phyloP scores from a whole-genome alignment of 768 basidiomycete genomes.

The Lepiota venenata region DNA sequence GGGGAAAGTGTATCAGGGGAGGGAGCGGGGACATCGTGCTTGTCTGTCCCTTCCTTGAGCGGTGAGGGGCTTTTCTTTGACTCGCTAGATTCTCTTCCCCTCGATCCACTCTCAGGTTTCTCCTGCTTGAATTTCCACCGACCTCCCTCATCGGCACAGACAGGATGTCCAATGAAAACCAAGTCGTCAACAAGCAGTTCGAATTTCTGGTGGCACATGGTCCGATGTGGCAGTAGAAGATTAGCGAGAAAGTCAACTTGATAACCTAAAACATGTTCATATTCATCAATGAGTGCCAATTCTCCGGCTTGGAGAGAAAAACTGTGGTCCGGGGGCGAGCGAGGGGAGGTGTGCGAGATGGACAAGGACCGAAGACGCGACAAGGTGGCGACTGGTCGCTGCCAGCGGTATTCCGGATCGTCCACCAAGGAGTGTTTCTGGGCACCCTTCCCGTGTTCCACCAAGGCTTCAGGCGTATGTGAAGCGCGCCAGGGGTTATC shows the following conservation, averaged over 20 bases:
- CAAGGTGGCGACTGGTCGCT: constrained; percentile 38
- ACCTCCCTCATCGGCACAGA: constrained; percentile 72
- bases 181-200: constrained; percentile 90
- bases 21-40: constrained; percentile 23
- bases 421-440: constrained; percentile 20
- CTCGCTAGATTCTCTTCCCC: constrained; percentile 57
- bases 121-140: constrained; percentile 75
- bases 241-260: constrained; percentile 77
- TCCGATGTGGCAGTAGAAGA: constrained; percentile 71
- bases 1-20: constrained; percentile 33
- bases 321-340: constrained; percentile 45
- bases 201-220: constrained; percentile 92
- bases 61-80: constrained; percentile 36
- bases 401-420: constrained; percentile 63
- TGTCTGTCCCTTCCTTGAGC: constrained; percentile 20
- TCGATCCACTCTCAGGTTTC: constrained; percentile 43
- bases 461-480: constrained; percentile 27
- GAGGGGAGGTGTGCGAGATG: constrained; percentile 42
- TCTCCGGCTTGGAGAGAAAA: constrained; percentile 39
- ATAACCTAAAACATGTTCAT: constrained; percentile 76
- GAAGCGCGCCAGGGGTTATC: constrained; percentile 78
- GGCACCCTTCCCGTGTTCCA: constrained; percentile 21
- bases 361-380: constrained; percentile 48
- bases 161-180: constrained; percentile 93
- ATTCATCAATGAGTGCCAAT: constrained; percentile 39